Conservation (phyloP, 2,329 filamentous ascomycete species). For the Fusarium mundagurra region DNA sequence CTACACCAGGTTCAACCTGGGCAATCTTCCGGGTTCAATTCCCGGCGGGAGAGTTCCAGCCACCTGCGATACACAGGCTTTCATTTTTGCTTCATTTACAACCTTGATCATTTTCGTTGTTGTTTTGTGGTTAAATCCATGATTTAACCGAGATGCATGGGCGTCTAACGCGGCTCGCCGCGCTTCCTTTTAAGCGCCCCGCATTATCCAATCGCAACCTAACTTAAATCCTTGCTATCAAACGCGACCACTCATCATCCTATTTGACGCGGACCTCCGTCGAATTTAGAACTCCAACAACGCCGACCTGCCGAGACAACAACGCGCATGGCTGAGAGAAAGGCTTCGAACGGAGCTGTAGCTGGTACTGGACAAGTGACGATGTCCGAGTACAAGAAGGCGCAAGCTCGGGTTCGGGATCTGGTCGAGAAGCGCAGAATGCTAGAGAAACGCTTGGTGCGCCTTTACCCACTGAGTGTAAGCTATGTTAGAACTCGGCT, state of each 20-base stretch:
- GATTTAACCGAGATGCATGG: background rate
- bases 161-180: slow-evolving; percentile 11
- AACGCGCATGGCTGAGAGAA: slow-evolving; percentile 50
- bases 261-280: background rate
- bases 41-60: slow-evolving; percentile 25
- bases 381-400: slow-evolving; percentile 61
- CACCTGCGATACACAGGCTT: slow-evolving; percentile 6
- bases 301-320: background rate
- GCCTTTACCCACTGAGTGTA: background rate
- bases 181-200: slow-evolving; percentile 15
- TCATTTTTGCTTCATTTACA: background rate
- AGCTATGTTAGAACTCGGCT: slow-evolving; percentile 46
- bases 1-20: slow-evolving; percentile 10
- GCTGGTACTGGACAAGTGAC: slow-evolving; percentile 46
- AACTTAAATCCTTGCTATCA: slow-evolving; percentile 4
- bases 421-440: slow-evolving; percentile 56
- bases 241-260: slow-evolving; percentile 4
- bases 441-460: slow-evolving; percentile 52
- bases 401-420: slow-evolving; percentile 59
- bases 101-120: background rate
- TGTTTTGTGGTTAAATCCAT: background rate
- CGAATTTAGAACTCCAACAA: background rate
- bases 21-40: slow-evolving; percentile 22
- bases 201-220: slow-evolving; percentile 4
- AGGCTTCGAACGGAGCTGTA: slow-evolving; percentile 37